A percentile compares a stretch with the other conserved stretches of the same genome.
Conservation (phyloP, 352 stramenopile species). For the Pythium coloratum region DNA sequence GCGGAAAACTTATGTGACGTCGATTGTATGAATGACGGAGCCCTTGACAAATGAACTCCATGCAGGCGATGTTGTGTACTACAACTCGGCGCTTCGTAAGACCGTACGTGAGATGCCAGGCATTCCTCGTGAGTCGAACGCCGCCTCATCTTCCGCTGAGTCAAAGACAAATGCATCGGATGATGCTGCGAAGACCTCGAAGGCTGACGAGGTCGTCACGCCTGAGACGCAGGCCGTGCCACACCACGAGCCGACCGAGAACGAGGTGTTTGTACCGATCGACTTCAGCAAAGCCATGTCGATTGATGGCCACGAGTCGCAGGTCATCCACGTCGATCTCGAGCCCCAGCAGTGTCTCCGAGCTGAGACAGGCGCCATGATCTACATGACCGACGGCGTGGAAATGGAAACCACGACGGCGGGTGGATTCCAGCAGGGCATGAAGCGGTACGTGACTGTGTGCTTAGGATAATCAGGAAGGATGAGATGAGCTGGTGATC, state of each 20-base stretch:
- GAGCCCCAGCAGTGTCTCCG: constrained; percentile 90
- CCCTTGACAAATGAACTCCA: no score
- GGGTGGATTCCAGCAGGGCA: constrained; percentile 86
- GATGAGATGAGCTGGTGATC: not conserved
- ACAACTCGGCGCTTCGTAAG: constrained; percentile 59
- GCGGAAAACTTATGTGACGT: not conserved
- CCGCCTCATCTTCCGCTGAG: constrained; percentile 6
- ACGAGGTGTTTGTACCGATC: constrained; percentile 74
- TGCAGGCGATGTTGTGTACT: constrained; percentile 64
- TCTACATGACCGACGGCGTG: constrained; percentile 95
- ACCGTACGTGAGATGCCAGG: constrained; percentile 56
- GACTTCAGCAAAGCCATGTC: constrained; percentile 77
- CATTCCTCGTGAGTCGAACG: constrained; percentile 21
- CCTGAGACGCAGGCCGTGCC: constrained; percentile 18
- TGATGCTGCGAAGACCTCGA: not conserved
- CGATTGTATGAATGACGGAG: not conserved
- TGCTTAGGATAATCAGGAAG: not conserved
- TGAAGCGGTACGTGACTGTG: constrained; percentile 58
- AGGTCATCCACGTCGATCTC: constrained; percentile 85
- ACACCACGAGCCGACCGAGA: constrained; percentile 41
- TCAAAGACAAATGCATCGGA: constrained; percentile 6
- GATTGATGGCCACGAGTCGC: constrained; percentile 84
- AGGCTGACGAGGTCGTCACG: constrained; percentile 6
- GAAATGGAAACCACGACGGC: constrained; percentile 90
- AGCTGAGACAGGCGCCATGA: constrained; percentile 92